phyloP scores from a whole-genome alignment of 2,329 filamentous ascomycete genomes.

The Colletotrichum sp. region DNA sequence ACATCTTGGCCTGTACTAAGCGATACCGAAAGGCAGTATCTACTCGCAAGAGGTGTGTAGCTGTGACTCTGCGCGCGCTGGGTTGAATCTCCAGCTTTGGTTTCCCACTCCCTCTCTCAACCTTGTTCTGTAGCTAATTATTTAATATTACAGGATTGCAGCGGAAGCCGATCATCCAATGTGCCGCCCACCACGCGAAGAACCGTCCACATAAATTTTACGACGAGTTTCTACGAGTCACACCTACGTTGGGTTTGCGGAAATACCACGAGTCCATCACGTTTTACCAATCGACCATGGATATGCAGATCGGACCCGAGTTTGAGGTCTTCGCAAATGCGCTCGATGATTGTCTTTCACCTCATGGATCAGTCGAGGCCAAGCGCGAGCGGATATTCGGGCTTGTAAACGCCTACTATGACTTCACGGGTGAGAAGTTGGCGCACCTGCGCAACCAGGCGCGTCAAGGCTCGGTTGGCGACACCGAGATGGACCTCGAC shows the following conservation, averaged over 20 bases:
- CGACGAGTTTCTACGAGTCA: neutral
- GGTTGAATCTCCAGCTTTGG: neutral
- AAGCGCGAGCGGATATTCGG: constrained; percentile 71
- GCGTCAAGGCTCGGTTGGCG: constrained; percentile 25
- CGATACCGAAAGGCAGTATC: neutral
- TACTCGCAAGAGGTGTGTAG: neutral
- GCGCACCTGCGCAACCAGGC: constrained; percentile 47
- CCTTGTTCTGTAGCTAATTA: neutral
- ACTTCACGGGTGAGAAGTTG: constrained; percentile 54
- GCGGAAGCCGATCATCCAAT: neutral
- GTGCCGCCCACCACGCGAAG: neutral
- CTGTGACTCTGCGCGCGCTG: neutral
- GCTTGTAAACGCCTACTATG: constrained; percentile 70
- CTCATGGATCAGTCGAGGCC: constrained; percentile 53
- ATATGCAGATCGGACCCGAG: constrained; percentile 63
- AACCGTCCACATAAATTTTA: neutral
- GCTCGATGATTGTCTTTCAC: constrained; percentile 75
- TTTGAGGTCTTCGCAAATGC: constrained; percentile 86
- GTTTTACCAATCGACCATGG: neutral
- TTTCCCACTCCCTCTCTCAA: neutral
- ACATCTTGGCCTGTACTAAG: neutral
- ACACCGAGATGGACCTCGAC: constrained; percentile 63
- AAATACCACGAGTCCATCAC: neutral
- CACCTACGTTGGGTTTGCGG: neutral
- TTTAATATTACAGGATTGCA: neutral